phyloP scores from a whole-genome alignment of 2,329 filamentous ascomycete species.

The Colletotrichum phormii region DNA sequence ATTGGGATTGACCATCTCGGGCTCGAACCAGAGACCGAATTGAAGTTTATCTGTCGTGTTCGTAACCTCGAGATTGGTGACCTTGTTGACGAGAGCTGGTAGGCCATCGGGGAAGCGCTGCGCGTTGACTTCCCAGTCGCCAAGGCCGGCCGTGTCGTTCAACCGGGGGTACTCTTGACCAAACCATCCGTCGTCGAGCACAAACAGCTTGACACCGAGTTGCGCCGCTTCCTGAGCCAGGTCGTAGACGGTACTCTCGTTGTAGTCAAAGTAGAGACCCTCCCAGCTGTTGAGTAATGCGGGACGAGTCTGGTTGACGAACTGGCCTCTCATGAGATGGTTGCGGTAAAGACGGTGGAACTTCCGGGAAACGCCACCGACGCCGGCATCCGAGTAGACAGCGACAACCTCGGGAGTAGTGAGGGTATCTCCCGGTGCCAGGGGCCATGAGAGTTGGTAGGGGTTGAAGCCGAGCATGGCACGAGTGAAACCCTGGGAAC shows the following conservation, averaged over 20 bases:
- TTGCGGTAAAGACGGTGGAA: conserved; percentile 72
- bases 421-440: conserved; percentile 67
- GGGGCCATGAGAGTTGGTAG: conserved; percentile 67
- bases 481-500: conserved; percentile 70
- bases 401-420: conserved; percentile 72
- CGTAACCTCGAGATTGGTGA: conserved; percentile 61
- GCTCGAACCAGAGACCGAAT: conserved; percentile 76
- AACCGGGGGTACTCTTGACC: conserved; percentile 70
- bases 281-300: conserved; percentile 76
- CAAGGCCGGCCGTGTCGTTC: conserved; percentile 68
- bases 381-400: conserved; percentile 68
- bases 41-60: conserved; percentile 61
- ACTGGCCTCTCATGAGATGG: conserved; percentile 69
- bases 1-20: conserved; percentile 75
- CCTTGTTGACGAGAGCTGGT: conserved; percentile 59
- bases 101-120: conserved; percentile 70
- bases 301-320: conserved; percentile 62
- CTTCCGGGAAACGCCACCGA: conserved; percentile 71
- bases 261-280: conserved; percentile 68
- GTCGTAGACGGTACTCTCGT: conserved; percentile 65
- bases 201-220: conserved; percentile 72
- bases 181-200: conserved; percentile 77
- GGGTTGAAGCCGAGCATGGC: conserved; percentile 72
- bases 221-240: conserved; percentile 67
- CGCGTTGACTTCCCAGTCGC: conserved; percentile 72